phyloP scores from a whole-genome alignment of 495 filamentous ascomycete genomes.

The Podospora pseudocomata region DNA sequence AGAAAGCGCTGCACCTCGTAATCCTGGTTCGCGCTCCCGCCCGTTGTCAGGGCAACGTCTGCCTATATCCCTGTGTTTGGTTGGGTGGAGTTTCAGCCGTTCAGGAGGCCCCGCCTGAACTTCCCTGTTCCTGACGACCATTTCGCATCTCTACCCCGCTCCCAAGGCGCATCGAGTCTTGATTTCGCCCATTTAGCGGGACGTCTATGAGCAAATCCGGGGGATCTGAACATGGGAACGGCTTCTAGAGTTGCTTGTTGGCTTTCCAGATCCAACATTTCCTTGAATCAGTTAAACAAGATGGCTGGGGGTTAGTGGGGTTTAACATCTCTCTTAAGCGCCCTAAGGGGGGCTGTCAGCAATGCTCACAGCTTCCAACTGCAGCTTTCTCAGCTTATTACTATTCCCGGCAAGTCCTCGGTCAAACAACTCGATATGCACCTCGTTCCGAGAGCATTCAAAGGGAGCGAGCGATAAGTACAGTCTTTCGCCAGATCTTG shows the following conservation, averaged over 20 bases:
- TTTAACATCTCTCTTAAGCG: neutral
- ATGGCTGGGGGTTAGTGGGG: neutral
- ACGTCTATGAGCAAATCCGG: neutral
- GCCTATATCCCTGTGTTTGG: slow-evolving; percentile 5
- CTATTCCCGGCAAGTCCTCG: neutral
- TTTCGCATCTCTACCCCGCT: slow-evolving; percentile 8
- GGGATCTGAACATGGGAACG: neutral
- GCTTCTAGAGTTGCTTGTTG: neutral
- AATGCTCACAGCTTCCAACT: neutral
- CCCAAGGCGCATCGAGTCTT: neutral
- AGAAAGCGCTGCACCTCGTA: slow-evolving; percentile 6
- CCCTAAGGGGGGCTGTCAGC: neutral
- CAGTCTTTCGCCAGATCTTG: neutral
- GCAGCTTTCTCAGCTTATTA: neutral
- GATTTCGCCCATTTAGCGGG: neutral
- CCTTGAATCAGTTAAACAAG: neutral
- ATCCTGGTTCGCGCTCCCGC: slow-evolving; percentile 12
- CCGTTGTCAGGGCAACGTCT: slow-evolving; percentile 18
- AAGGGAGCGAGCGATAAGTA: neutral
- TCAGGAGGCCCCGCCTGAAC: slow-evolving; percentile 10
- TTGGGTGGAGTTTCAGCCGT: slow-evolving; percentile 4
- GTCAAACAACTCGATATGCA: neutral
- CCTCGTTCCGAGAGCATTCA: neutral
- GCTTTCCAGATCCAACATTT: neutral
- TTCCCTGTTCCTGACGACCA: neutral